Evolutionary conservation across 345 rosid genomes (phyloP).

Genomic region (Anacardium occidentale): DNA sequence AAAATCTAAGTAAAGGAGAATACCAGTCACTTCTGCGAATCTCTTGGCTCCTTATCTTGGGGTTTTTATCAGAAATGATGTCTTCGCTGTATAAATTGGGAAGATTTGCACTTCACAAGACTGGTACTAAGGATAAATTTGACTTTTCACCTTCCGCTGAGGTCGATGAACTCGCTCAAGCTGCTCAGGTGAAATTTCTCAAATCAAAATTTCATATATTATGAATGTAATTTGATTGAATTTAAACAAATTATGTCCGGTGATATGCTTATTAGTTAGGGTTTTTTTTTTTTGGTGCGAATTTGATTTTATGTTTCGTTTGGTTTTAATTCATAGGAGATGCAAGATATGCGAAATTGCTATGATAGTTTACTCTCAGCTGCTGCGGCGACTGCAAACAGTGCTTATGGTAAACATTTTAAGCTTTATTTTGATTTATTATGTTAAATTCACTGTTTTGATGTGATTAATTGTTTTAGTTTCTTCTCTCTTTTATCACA

Average conservation of each 20-base stretch:
- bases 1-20: neutral
- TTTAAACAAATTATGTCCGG: neutral
- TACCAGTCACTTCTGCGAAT: neutral
- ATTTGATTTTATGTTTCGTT: neutral
- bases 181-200: constrained; percentile 60
- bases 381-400: constrained; percentile 90
- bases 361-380: constrained; percentile 96
- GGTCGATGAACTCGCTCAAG: constrained; percentile 77
- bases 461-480: neutral
- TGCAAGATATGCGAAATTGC: constrained; percentile 87
- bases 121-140: constrained; percentile 63
- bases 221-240: neutral
- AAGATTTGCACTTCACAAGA: constrained; percentile 67
- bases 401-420: constrained; percentile 69
- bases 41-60: constrained; percentile 30
- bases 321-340: constrained; percentile 49
- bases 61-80: constrained; percentile 60
- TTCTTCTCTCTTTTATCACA: neutral
- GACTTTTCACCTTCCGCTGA: constrained; percentile 50
- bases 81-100: constrained; percentile 62
- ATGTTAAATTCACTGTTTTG: neutral
- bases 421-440: constrained; percentile 6
- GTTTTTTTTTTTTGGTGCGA: neutral
- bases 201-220: neutral
- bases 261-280: neutral